phyloP scores from a whole-genome alignment of 257 asterid genomes.

The Datura wrightii region DNA sequence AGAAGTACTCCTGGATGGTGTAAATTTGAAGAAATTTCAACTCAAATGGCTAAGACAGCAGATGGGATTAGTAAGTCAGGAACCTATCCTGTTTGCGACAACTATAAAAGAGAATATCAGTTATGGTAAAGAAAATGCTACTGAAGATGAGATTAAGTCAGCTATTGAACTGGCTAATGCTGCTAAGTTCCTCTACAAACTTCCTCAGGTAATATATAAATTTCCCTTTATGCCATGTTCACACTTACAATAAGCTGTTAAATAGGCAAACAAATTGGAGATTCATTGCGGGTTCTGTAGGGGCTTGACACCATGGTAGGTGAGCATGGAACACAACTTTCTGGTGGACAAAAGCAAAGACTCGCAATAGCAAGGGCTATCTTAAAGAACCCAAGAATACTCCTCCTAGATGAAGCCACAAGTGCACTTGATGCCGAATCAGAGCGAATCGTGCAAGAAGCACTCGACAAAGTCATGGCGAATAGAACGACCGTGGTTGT shows the following conservation, averaged over 20 bases:
- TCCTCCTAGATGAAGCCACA: constrained; percentile 91
- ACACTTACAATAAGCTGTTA: background rate
- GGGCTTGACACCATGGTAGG: constrained; percentile 88
- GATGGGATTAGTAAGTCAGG: constrained; percentile 80
- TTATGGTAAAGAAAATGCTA: constrained; percentile 71
- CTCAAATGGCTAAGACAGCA: constrained; percentile 67
- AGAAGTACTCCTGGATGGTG: constrained; percentile 63
- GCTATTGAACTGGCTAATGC: constrained; percentile 83
- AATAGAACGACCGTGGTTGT: constrained; percentile 79
- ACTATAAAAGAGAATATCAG: constrained; percentile 64
- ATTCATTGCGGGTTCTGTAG: constrained; percentile 37
- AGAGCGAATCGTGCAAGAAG: constrained; percentile 74
- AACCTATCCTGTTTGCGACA: constrained; percentile 68
- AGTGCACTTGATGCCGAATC: constrained; percentile 88
- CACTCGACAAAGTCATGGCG: constrained; percentile 75
- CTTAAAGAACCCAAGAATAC: constrained; percentile 73
- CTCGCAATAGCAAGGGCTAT: constrained; percentile 86
- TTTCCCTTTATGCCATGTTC: background rate
- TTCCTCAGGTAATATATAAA: constrained; percentile 49
- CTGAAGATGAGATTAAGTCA: constrained; percentile 62
- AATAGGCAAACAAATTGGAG: background rate
- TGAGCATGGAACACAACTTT: constrained; percentile 80
- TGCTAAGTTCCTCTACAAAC: constrained; percentile 71
- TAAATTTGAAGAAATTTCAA: constrained; percentile 50
- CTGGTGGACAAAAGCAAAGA: constrained; percentile 91